Evolutionary conservation across 805 yeast species (phyloP), one percentile per base, ranked within the genome.

Genomic region (Suhomyces vadensis): DNA sequence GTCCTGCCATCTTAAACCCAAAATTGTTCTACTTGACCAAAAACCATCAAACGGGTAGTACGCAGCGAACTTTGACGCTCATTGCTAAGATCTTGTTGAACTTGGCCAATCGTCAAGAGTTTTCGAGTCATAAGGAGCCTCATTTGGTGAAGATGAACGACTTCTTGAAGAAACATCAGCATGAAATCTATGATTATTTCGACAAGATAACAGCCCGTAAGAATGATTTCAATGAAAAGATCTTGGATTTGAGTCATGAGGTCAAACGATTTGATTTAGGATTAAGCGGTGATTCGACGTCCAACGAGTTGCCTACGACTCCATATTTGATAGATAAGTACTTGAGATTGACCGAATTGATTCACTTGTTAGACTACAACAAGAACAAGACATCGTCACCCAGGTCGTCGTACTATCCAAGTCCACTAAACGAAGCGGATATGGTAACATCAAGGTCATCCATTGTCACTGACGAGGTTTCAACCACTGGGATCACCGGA

Each of bases 1-100:
- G 97, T 55, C 98, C 99, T 0, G 96, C 96, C 0, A 78, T 92
- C 22, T 66, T 94, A 57, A 91, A 89, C 56, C 99, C 99, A 0
- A 89, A 88, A 55, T 63, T 91, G 39, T 90, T 89, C 61, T 82
- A 83, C 48, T 69, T 94, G 39, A 79, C 88, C 0, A 75, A 78
- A 41, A 73, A 78, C 27, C 92, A 87, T 53, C 88, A 89, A 47
- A 74, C 82, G 6, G 88, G 90, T 1, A 73, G 73, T 8, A 73
- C 82, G 1, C 91, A 89, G 51, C 73, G 96, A 47, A 85, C 96
- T 0, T 64, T 92, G 37, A 89, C 96, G 0, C 64, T 91, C 17
- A 71, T 91, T 4, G 89, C 97, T 7, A 92, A 92, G 58, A 74
- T 84, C 5, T 60, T 92, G 25, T 75, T 91, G 62, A 85, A 86